Evolutionary conservation across 2,329 filamentous ascomycete genomes (phyloP), one percentile per base, ranked within the genome.

Genomic region (Fusarium lateritium): DNA sequence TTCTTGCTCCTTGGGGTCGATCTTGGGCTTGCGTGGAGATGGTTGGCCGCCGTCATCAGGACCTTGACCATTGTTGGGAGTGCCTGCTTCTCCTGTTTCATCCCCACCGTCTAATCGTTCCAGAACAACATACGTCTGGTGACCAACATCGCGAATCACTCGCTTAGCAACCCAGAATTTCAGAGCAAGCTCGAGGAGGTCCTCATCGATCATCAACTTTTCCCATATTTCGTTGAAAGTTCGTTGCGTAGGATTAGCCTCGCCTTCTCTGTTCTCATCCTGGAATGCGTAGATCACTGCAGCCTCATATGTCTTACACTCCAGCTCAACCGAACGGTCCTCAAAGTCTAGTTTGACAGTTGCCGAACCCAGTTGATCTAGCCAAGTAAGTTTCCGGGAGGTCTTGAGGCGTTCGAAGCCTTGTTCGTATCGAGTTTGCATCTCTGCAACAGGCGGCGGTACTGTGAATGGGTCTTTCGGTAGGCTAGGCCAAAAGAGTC

Each of bases 401-500:
- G 91, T 86, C 77, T 98, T 98, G 71, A 96, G 88, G 7, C 85
- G 83, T 75, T 94, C 91, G 75, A 97, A 98, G 15, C 91, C 91
- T 7, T 84, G 79, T 58, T 91, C 90, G 78, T 97, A 98, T 47
- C 82, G 84, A 50, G 86, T 81, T 77, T 97, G 93, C 31, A 92
- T 81, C 6, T 85, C 79, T 3, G 78, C 76, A 44, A 94, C 86
- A 3, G 84, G 82, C 0, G 78, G 62, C 2, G 93, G 93, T 5
- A 94, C 82, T 22, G 81, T 77, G 76, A 94, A 94, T 4, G 84
- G 83, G 58, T 93, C 91, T 63, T 90, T 87, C 50, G 92, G 88
- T 22, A 97, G 83, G 11, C 90, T 87, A 0, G 96, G 96, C 96
- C 96, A 99, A 83, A 97, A 99, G 65, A 97, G 89, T 22, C 94